Evolutionary conservation across 805 yeast species (phyloP).

Genomic region (Jamesozyma piceae): DNA sequence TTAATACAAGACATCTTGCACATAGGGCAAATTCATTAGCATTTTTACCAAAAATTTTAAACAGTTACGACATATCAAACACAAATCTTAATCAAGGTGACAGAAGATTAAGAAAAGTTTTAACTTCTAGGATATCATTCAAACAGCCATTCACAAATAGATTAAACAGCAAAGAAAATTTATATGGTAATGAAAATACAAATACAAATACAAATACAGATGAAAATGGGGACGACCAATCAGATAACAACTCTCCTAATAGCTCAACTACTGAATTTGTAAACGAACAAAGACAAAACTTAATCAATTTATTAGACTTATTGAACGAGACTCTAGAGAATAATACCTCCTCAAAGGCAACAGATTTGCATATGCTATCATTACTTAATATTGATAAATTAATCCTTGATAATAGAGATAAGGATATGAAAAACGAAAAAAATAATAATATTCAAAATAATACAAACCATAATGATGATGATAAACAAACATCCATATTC

Average conservation of each 20-base stretch:
- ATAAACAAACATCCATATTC: constrained; percentile 2
- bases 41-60: constrained; percentile 11
- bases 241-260: not conserved
- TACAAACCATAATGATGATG: constrained; percentile 1
- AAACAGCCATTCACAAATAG: constrained; percentile 2
- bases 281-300: constrained; percentile 22
- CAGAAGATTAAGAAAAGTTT: not conserved
- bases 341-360: constrained; percentile 22
- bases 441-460: not conserved
- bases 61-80: not conserved
- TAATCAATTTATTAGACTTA: constrained; percentile 22
- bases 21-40: constrained; percentile 19
- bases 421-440: constrained; percentile 2
- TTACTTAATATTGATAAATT: constrained; percentile 26
- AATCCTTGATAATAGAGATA: constrained; percentile 17
- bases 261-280: constrained; percentile 9
- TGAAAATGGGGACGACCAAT: not conserved
- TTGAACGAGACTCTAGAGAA: constrained; percentile 28
- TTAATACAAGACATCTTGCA: not conserved
- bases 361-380: constrained; percentile 28
- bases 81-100: not conserved
- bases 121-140: constrained; percentile 2
- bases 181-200: not conserved
- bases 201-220: not conserved
- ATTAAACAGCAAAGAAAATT: not conserved